Percentiles rank a stretch among this genome's conserved stretches.
Conservation (phyloP, 768 basidiomycete species). For the Coprinopsis sp. region DNA sequence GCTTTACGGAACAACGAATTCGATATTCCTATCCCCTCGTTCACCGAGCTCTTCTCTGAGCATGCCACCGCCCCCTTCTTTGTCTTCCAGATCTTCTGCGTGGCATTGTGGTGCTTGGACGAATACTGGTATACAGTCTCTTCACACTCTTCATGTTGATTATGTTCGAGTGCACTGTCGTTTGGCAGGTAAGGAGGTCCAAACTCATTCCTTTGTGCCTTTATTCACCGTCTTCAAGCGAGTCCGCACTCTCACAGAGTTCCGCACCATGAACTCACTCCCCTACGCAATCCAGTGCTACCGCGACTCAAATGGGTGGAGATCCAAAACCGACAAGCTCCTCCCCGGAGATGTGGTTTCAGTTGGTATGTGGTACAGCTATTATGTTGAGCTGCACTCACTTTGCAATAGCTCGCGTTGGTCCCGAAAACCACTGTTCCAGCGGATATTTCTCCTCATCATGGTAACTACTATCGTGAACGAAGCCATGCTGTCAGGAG, state of each 20-base stretch:
- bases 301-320: conserved; percentile 78
- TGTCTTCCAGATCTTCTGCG: conserved; percentile 98
- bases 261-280: conserved; percentile 92
- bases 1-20: conserved; percentile 94
- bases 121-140: conserved; percentile 99
- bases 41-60: conserved; percentile 86
- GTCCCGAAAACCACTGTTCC: conserved; percentile 85
- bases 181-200: conserved; percentile 77
- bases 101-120: conserved; percentile 94
- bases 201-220: neutral
- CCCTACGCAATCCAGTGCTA: conserved; percentile 85
- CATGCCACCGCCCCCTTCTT: conserved; percentile 99
- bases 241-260: conserved; percentile 89
- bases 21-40: conserved; percentile 94
- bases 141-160: conserved; percentile 99
- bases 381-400: neutral
- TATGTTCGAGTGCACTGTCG: conserved; percentile 97
- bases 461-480: conserved; percentile 95
- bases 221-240: conserved; percentile 47
- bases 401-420: conserved; percentile 52
- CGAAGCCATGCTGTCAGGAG: conserved; percentile 98
- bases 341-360: conserved; percentile 91
- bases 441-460: conserved; percentile 88
- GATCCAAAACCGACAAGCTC: conserved; percentile 79
- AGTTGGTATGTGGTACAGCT: conserved; percentile 42